Conservation (phyloP, 495 filamentous ascomycete species). For the Lophiotrema nucula region DNA sequence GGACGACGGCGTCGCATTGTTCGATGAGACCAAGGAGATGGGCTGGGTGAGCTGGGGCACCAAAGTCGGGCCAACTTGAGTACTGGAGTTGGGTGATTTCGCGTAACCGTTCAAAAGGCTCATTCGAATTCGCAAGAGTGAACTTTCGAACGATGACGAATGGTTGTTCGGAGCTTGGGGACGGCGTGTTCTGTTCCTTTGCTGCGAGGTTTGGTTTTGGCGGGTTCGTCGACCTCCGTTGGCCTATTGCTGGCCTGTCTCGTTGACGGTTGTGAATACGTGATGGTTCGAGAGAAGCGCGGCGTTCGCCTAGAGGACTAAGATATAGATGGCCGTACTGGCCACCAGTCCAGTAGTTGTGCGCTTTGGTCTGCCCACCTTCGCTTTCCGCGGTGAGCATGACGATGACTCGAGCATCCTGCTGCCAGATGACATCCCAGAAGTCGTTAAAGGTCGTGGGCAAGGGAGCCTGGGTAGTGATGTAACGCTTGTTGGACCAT, state of each 20-base stretch:
- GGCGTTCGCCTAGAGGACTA: constrained; percentile 73
- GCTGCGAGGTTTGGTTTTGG: constrained; percentile 20
- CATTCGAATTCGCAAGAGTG: constrained; percentile 68
- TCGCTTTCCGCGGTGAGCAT: constrained; percentile 96
- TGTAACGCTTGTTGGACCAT: constrained; percentile 83
- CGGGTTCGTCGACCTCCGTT: constrained; percentile 31
- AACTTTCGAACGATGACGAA: constrained; percentile 86
- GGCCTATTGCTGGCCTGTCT: constrained; percentile 31
- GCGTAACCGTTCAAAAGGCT: constrained; percentile 82
- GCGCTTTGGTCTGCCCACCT: constrained; percentile 91
- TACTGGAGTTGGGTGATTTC: constrained; percentile 97
- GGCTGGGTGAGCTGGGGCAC: constrained; percentile 81
- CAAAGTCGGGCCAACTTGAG: constrained; percentile 93
- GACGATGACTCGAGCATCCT: constrained; percentile 89
- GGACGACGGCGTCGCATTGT: constrained; percentile 63
- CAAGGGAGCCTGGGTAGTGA: constrained; percentile 90
- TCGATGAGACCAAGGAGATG: constrained; percentile 87
- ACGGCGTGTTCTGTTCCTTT: constrained; percentile 26
- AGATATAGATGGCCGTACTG: constrained; percentile 79
- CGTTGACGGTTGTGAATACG: constrained; percentile 40
- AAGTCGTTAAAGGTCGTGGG: constrained; percentile 95
- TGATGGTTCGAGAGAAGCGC: constrained; percentile 67
- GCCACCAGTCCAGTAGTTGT: constrained; percentile 84
- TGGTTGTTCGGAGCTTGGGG: constrained; percentile 55
- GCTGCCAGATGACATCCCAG: constrained; percentile 96